These are phyloP conservation scores for Amanita rimosa DNA, from an alignment of 768 basidiomycete genomes.

Conservation along the genomic window DNA sequence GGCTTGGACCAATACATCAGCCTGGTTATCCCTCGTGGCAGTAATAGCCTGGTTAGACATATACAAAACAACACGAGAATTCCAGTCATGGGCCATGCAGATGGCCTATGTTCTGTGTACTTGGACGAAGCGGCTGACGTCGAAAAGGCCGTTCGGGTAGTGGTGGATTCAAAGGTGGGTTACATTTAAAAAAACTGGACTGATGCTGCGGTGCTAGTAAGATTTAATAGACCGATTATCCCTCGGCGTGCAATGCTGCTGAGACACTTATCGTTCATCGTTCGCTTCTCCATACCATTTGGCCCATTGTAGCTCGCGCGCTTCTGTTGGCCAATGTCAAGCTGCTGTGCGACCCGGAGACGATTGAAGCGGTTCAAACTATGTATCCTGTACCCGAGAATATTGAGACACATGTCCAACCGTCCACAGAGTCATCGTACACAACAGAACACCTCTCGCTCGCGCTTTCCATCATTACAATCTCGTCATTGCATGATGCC, in stretches of 20 bases:
- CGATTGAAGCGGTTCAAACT: constrained; percentile 43
- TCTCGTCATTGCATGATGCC: constrained; percentile 63
- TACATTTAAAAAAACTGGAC: background rate
- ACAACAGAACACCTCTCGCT: constrained; percentile 82
- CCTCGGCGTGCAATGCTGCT: constrained; percentile 89
- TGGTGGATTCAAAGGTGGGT: constrained; percentile 83
- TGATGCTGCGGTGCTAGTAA: background rate
- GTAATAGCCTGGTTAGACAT: constrained; percentile 77
- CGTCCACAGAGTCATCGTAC: constrained; percentile 57
- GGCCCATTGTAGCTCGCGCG: constrained; percentile 69
- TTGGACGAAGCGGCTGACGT: constrained; percentile 73
- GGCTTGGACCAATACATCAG: constrained; percentile 88
- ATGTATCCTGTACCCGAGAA: constrained; percentile 25
- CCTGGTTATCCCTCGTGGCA: constrained; percentile 92
- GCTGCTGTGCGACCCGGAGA: constrained; percentile 66
- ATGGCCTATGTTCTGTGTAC: constrained; percentile 87
- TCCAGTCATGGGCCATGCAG: constrained; percentile 98
- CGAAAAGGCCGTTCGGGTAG: constrained; percentile 73
- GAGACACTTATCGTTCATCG: constrained; percentile 87
- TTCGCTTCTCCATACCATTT: constrained; percentile 56
- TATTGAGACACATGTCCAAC: constrained; percentile 33
- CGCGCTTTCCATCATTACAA: constrained; percentile 67
- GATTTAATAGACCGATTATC: constrained; percentile 73
- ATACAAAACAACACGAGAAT: constrained; percentile 90
- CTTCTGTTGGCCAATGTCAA: constrained; percentile 61